Percentiles rank a stretch among this genome's conserved stretches.
Conservation (phyloP, 2,329 filamentous ascomycete genomes). For the Phaeosphaeria sp. region DNA sequence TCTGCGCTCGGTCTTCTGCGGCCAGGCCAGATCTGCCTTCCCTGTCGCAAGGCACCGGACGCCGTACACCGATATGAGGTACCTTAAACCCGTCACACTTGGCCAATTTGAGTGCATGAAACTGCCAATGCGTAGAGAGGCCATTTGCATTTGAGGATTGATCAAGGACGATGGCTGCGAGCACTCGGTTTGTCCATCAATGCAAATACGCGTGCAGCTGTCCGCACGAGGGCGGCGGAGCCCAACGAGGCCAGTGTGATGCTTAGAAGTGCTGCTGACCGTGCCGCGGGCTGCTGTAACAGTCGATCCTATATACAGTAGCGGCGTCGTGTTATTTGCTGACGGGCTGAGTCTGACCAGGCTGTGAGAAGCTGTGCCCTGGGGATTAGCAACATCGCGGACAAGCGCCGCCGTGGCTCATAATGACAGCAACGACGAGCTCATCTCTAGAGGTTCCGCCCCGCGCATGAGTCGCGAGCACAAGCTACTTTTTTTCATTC, state of each 20-base stretch:
- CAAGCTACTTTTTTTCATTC: not conserved
- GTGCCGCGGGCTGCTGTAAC: not conserved
- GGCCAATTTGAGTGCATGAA: not conserved
- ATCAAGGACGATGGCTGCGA: not conserved
- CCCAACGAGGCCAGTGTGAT: not conserved
- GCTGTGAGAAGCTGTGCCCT: constrained; percentile 1
- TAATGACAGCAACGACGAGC: not conserved
- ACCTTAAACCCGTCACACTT: not conserved
- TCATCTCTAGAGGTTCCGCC: not conserved
- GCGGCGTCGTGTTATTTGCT: constrained; percentile 5
- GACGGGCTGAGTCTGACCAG: constrained; percentile 1
- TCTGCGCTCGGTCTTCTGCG: constrained; percentile 1
- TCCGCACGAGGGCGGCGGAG: not conserved
- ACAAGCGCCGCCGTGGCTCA: not conserved
- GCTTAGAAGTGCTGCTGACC: constrained; percentile 19
- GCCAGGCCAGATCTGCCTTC: constrained; percentile 2
- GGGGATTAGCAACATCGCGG: not conserved
- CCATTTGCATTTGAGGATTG: not conserved
- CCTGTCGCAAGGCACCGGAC: constrained; percentile 1
- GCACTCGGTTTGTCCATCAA: not conserved
- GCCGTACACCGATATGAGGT: not conserved
- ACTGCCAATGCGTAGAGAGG: not conserved
- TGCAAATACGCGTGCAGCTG: not conserved
- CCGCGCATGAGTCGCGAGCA: not conserved
- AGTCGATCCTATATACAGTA: not conserved